Percentiles rank a stretch among this genome's conserved stretches.
These are phyloP conservation scores for Eucalyptus brandiana DNA, from an alignment of 345 rosid species.

Conservation along the genomic window DNA sequence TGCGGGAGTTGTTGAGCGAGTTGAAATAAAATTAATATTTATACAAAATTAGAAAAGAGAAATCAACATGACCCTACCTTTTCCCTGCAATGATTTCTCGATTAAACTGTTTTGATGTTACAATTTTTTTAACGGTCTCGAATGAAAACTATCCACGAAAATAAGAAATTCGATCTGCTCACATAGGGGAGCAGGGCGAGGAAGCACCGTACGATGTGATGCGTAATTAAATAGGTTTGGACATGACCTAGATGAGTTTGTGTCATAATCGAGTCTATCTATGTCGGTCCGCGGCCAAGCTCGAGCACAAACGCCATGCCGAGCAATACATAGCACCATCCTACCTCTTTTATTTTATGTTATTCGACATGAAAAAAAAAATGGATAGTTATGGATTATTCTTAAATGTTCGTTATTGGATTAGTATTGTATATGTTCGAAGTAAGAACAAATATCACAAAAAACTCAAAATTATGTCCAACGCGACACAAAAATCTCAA, in stretches of 20 bases:
- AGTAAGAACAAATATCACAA: not conserved
- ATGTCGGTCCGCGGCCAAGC: not conserved
- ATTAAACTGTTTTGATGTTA: not conserved
- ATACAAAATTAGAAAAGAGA: not conserved
- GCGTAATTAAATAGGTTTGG: not conserved
- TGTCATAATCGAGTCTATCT: not conserved
- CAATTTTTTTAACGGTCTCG: not conserved
- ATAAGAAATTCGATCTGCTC: not conserved
- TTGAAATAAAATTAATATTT: not conserved
- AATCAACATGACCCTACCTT: not conserved
- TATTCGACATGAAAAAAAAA: not conserved
- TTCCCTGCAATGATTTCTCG: not conserved
- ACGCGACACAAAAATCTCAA: too few species aligned
- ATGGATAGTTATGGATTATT: not conserved
- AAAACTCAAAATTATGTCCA: not conserved
- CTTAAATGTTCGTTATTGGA: not conserved
- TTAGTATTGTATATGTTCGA: not conserved
- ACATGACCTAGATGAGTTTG: not conserved
- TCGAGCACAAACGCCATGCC: not conserved
- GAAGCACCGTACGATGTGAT: not conserved
- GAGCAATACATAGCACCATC: fast-evolving
- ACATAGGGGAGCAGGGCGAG: not conserved
- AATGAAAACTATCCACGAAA: not conserved
- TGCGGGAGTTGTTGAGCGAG: not conserved
- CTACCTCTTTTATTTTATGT: not conserved